phyloP scores from a whole-genome alignment of 2,329 filamentous ascomycete species.

The Scedosporium apiospermum region DNA sequence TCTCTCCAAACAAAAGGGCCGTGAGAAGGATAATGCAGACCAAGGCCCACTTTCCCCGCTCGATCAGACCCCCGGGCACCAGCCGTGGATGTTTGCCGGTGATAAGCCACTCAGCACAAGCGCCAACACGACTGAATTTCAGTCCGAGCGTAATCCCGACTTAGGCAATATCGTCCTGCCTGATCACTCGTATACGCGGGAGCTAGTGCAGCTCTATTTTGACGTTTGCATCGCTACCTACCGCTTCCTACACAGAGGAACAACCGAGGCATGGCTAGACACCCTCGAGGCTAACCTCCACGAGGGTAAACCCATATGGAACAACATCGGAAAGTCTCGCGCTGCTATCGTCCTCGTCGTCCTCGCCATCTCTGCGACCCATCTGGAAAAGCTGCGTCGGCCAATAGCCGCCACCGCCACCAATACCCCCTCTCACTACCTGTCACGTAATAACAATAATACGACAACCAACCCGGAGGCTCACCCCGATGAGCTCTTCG shows the following conservation, averaged over 20 bases:
- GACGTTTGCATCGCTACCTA: constrained; percentile 52
- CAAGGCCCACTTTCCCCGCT: constrained; percentile 9
- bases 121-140: constrained; percentile 16
- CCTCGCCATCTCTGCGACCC: constrained; percentile 36
- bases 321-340: constrained; percentile 30
- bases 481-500: constrained; percentile 28
- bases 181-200: constrained; percentile 19
- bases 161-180: constrained; percentile 22
- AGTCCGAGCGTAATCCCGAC: constrained; percentile 8
- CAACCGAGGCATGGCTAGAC: constrained; percentile 37
- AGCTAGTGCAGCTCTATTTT: constrained; percentile 43
- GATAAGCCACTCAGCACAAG: constrained; percentile 30
- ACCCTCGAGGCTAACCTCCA: constrained; percentile 27
- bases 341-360: constrained; percentile 37
- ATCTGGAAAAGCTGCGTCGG: constrained; percentile 27
- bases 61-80: constrained; percentile 14
- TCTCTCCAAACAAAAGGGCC: constrained; percentile 31
- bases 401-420: not conserved
- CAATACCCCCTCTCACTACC: too few relatives aligned
- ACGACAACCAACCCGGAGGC: not conserved
- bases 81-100: constrained; percentile 37
- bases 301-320: constrained; percentile 24
- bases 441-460: too few relatives aligned
- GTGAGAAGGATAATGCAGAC: too few relatives aligned
- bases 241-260: constrained; percentile 45